A percentile compares a stretch with the other conserved stretches of the same genome.
phyloP scores from a whole-genome alignment of 2,329 filamentous ascomycete genomes.

The Hypoxylon sp. region DNA sequence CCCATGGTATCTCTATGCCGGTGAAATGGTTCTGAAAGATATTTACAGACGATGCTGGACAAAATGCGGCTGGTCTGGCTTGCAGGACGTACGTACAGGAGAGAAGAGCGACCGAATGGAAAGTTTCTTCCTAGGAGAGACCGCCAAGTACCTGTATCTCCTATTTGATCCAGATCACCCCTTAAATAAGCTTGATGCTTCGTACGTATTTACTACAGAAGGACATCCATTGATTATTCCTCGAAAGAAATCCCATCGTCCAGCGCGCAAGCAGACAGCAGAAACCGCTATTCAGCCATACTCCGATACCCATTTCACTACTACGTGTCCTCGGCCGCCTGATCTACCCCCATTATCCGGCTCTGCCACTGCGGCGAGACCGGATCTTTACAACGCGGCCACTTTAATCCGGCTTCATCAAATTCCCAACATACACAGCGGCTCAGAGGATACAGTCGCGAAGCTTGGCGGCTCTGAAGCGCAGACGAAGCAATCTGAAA shows the following conservation, averaged over 20 bases:
- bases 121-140: conserved; percentile 98
- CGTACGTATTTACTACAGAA: conserved; percentile 95
- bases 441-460: conserved; percentile 42
- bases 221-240: conserved; percentile 93
- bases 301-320: conserved; percentile 62
- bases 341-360: conserved; percentile 74
- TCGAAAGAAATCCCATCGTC: conserved; percentile 53
- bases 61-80: conserved; percentile 90
- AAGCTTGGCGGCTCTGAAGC: conserved; percentile 29
- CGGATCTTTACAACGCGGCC: conserved; percentile 89
- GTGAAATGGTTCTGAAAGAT: conserved; percentile 93
- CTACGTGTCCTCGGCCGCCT: conserved; percentile 76
- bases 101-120: conserved; percentile 97
- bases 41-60: conserved; percentile 91
- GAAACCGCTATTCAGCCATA: conserved; percentile 53
- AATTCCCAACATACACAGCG: conserved; percentile 74
- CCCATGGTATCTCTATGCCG: conserved; percentile 95
- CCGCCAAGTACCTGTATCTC: conserved; percentile 93
- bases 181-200: conserved; percentile 85
- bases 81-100: conserved; percentile 84
- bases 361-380: conserved; percentile 82
- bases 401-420: conserved; percentile 85
- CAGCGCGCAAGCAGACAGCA: conserved; percentile 45
- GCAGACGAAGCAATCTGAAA: conserved; percentile 29
- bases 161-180: conserved; percentile 89